A percentile compares a stretch with the other conserved stretches of the same genome.
Evolutionary conservation across 192 early-diverging fungal genomes (phyloP).

Genomic region (Podila clonocystis): DNA sequence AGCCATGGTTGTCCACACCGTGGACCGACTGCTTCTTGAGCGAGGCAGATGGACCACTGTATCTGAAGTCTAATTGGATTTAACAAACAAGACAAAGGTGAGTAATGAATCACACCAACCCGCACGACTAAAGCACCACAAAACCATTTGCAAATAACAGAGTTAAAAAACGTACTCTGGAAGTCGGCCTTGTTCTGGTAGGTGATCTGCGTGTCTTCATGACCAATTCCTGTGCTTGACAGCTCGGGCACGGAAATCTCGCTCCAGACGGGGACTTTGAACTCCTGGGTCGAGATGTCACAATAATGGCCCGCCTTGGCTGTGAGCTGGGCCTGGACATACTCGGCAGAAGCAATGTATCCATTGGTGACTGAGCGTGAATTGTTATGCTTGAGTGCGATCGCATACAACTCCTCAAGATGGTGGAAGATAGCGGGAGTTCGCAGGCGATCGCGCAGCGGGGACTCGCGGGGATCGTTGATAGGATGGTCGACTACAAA

Average conservation of each 20-base stretch:
- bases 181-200: conserved; percentile 60
- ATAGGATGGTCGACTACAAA: conserved; percentile 9
- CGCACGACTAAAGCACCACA: background rate
- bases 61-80: conserved; percentile 58
- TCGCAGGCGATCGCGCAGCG: conserved; percentile 18
- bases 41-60: conserved; percentile 62
- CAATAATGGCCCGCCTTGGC: conserved; percentile 37
- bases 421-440: conserved; percentile 39
- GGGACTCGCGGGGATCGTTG: conserved; percentile 15
- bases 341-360: conserved; percentile 67
- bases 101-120: background rate
- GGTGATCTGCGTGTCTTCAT: conserved; percentile 4
- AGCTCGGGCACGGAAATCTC: conserved; percentile 47
- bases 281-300: conserved; percentile 58
- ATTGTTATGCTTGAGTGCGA: conserved; percentile 46
- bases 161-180: conserved; percentile 45
- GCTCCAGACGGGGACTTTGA: conserved; percentile 60
- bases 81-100: background rate
- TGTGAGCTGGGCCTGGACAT: conserved; percentile 64
- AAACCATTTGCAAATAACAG: background rate
- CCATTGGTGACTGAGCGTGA: conserved; percentile 54
- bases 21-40: conserved; percentile 55
- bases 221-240: conserved; percentile 30
- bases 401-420: conserved; percentile 44
- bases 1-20: conserved; percentile 57